These are phyloP conservation scores for Aspergillus intermedius DNA, from an alignment of 2,329 filamentous ascomycete species.

Conservation along the genomic window DNA sequence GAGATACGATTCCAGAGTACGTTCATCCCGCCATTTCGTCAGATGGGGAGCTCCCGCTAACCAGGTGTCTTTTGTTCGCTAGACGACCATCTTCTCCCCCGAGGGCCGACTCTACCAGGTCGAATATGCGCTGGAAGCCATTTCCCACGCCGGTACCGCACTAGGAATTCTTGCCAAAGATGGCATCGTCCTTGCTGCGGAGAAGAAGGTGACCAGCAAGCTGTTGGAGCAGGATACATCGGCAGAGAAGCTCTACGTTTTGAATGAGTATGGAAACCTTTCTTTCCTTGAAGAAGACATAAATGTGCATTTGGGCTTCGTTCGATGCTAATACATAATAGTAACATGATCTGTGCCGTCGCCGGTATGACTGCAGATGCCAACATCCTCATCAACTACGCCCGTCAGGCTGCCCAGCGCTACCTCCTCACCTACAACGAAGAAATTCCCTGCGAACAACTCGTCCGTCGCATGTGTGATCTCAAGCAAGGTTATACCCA, in stretches of 20 bases:
- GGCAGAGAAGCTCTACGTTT: constrained; percentile 98
- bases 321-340: constrained; percentile 34
- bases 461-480: constrained; percentile 93
- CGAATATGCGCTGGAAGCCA: constrained; percentile 97
- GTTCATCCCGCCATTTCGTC: constrained; percentile 30
- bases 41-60: constrained; percentile 28
- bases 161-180: constrained; percentile 95
- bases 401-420: constrained; percentile 89
- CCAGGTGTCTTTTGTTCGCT: constrained; percentile 22
- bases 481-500: constrained; percentile 99
- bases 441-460: constrained; percentile 98
- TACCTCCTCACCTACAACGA: constrained; percentile 99
- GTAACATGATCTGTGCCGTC: constrained; percentile 99
- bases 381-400: constrained; percentile 99
- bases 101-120: constrained; percentile 98
- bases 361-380: constrained; percentile 99
- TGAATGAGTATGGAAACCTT: constrained; percentile 69
- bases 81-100: constrained; percentile 99
- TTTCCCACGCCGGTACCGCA: constrained; percentile 95
- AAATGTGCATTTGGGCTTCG: not conserved
- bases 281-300: too few species aligned
- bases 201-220: constrained; percentile 99
- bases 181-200: constrained; percentile 94
- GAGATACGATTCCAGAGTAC: constrained; percentile 93
- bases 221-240: constrained; percentile 98